Percentiles rank a stretch among this genome's conserved stretches.
Conservation (phyloP, 768 basidiomycete species). For the Mycena vulgaris region DNA sequence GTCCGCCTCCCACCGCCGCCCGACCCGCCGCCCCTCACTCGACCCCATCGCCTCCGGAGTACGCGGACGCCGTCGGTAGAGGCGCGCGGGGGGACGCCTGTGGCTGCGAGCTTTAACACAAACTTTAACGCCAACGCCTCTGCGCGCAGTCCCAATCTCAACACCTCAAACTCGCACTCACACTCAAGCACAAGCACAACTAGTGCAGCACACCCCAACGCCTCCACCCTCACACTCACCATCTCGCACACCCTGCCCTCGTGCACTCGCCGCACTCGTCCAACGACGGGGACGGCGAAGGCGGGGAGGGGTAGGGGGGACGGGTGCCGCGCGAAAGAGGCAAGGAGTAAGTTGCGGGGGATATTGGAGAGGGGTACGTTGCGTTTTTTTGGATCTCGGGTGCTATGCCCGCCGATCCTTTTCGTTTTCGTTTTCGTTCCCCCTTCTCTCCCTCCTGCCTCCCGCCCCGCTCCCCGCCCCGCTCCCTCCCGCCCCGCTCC, state of each 20-base stretch:
- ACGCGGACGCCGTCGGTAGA: not conserved
- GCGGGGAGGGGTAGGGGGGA: too few relatives aligned
- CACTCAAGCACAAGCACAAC: too few relatives aligned
- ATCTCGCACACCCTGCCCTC: constrained; percentile 29
- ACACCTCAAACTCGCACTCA: not conserved
- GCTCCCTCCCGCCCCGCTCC: too few relatives aligned
- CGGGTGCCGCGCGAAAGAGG: constrained; percentile 33
- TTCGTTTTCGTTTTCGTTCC: too few relatives aligned
- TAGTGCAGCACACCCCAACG: too few relatives aligned
- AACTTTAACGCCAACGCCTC: too few relatives aligned
- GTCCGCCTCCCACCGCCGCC: constrained; percentile 13
- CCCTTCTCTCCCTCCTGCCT: too few relatives aligned
- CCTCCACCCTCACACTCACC: not conserved
- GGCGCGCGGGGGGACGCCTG: too few relatives aligned
- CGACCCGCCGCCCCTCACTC: constrained; percentile 26
- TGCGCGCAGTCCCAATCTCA: not conserved
- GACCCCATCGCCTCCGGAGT: constrained; percentile 1
- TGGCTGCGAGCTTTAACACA: too few relatives aligned
- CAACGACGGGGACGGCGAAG: constrained; percentile 10
- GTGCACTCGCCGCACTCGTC: constrained; percentile 21
- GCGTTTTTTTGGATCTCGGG: too few relatives aligned
- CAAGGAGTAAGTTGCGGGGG: constrained; percentile 33
- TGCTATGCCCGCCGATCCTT: too few relatives aligned
- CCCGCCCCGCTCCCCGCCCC: too few relatives aligned
- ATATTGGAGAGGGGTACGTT: constrained; percentile 32